Conservation (phyloP, 2,329 filamentous ascomycete species). For the Fusarium drepaniforme region DNA sequence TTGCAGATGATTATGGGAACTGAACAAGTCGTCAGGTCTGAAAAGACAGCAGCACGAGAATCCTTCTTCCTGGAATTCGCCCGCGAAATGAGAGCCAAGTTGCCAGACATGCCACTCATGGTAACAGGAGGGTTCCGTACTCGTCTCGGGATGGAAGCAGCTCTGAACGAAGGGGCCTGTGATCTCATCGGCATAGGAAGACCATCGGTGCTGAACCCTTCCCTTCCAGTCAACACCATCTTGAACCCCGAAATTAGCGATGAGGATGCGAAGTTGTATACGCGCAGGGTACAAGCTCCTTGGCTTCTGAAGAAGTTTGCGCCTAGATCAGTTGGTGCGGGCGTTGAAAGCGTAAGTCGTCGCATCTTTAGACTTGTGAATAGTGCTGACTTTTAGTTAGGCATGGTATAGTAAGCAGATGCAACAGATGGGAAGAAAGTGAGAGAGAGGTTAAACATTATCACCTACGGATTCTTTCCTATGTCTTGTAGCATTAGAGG, state of each 20-base stretch:
- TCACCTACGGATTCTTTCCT: neutral
- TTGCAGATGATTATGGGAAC: conserved; percentile 50
- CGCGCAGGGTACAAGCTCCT: conserved; percentile 19
- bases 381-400: conserved; percentile 3
- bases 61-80: conserved; percentile 79
- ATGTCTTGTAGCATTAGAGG: neutral
- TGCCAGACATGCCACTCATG: conserved; percentile 61
- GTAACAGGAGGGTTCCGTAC: conserved; percentile 75
- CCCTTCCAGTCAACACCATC: conserved; percentile 47
- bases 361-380: rapidly evolving
- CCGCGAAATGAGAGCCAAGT: conserved; percentile 58
- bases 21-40: conserved; percentile 6
- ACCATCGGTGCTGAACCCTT: conserved; percentile 54
- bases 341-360: conserved; percentile 31
- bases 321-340: conserved; percentile 31
- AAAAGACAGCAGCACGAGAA: conserved; percentile 66
- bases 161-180: conserved; percentile 52
- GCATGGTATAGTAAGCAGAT: conserved; percentile 32
- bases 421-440: conserved; percentile 19
- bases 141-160: conserved; percentile 55
- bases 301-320: conserved; percentile 32
- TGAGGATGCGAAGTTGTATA: conserved; percentile 27
- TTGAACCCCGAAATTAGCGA: conserved; percentile 28
- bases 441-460: neutral
- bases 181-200: conserved; percentile 57